These are phyloP conservation scores for Rhododendron williamsianum DNA, from an alignment of 148 eudicot genomes.

Conservation along the genomic window DNA sequence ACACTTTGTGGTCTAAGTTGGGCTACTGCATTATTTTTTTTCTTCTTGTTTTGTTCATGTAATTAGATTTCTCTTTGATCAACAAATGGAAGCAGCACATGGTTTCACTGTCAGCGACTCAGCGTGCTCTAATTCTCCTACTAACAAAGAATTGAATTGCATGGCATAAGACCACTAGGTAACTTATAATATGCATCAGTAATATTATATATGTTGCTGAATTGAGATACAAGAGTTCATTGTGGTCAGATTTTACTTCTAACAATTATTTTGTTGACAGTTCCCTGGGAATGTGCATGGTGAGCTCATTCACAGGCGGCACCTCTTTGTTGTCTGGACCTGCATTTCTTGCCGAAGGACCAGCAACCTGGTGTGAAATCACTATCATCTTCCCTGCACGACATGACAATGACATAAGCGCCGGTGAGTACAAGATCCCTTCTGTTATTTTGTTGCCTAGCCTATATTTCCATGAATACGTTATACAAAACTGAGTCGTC, in stretches of 20 bases:
- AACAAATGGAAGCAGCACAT: not conserved
- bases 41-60: not conserved
- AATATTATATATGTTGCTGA: not conserved
- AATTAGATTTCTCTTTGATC: not conserved
- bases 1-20: not conserved
- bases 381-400: conserved; percentile 9
- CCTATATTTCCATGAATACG: not conserved
- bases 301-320: conserved; percentile 4
- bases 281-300: not conserved
- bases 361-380: conserved; percentile 9
- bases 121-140: not conserved
- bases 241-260: not conserved
- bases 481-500: not conserved
- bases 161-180: not conserved
- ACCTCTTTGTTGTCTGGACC: conserved; percentile 13
- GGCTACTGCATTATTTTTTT: not conserved
- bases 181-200: not conserved
- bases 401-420: not conserved
- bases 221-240: not conserved
- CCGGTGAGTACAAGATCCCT: not conserved
- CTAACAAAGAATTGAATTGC: not conserved
- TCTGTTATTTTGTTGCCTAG: not conserved
- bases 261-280: not conserved
- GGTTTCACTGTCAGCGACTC: not conserved
- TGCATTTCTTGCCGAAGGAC: conserved; percentile 20